A percentile compares a stretch with the other conserved stretches of the same genome.
phyloP scores from a whole-genome alignment of 2,329 filamentous ascomycete genomes.

The Aspergillus tanneri region DNA sequence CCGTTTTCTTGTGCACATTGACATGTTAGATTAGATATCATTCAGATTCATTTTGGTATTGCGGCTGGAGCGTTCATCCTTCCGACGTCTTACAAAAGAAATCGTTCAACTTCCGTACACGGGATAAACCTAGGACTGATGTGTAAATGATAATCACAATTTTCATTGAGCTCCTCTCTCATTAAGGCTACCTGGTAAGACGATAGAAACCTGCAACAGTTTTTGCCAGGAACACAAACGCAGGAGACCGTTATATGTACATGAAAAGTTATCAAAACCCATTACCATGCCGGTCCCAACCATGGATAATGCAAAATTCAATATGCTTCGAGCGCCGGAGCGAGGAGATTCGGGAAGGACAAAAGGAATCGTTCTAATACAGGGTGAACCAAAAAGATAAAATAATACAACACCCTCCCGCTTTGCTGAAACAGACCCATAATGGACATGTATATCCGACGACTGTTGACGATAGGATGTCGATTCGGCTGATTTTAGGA shows the following conservation, averaged over 20 bases:
- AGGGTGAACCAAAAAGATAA: slow-evolving; percentile 31
- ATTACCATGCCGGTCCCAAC: slow-evolving; percentile 43
- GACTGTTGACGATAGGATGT: slow-evolving; percentile 20
- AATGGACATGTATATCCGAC: slow-evolving; percentile 24
- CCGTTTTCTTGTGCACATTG: no score
- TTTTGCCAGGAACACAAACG: slow-evolving; percentile 30
- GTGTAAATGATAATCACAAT: no score
- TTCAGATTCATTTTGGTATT: no score
- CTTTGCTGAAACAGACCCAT: slow-evolving; percentile 29
- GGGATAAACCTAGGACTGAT: no score
- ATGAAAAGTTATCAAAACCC: slow-evolving; percentile 40
- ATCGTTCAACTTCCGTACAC: no score
- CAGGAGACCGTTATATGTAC: slow-evolving; percentile 46
- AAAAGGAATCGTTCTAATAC: slow-evolving; percentile 39
- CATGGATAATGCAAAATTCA: slow-evolving; percentile 42
- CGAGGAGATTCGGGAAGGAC: slow-evolving; percentile 40
- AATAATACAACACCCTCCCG: slow-evolving; percentile 25
- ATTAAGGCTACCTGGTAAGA: slow-evolving; percentile 31
- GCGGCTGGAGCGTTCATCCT: no score
- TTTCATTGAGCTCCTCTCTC: slow-evolving; percentile 29
- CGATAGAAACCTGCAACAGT: slow-evolving; percentile 24
- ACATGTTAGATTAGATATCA: no score
- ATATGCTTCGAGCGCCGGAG: slow-evolving; percentile 46
- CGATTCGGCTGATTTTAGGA: slow-evolving; percentile 17
- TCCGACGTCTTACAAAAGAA: no score